Evolutionary conservation across 805 yeast genomes (phyloP).

Genomic region (Wilhelminamyces savonicus): DNA sequence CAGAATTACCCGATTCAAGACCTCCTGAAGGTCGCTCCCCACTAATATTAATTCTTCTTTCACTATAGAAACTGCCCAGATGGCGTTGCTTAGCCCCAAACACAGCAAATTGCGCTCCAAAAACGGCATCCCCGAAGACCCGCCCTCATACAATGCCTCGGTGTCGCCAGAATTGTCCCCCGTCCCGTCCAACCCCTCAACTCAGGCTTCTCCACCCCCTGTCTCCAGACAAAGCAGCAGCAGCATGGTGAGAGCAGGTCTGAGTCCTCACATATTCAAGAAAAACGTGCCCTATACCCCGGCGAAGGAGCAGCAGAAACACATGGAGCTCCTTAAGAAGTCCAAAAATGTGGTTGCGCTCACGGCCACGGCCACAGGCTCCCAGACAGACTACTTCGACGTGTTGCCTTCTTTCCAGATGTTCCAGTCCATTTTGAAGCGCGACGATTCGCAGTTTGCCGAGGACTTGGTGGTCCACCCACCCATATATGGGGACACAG

Average conservation of each 20-base stretch:
- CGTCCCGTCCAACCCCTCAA: not conserved
- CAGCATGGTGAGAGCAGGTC: not conserved
- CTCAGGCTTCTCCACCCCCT: constrained; percentile 1
- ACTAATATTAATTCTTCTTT: too few species aligned
- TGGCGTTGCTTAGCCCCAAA: too few species aligned
- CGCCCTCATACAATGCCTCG: constrained; percentile 18
- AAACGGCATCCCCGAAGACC: constrained; percentile 12
- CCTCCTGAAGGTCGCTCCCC: too few species aligned
- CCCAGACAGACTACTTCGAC: constrained; percentile 33
- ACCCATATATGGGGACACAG: constrained; percentile 31
- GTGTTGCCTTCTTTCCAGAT: constrained; percentile 65
- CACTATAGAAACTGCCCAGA: too few species aligned
- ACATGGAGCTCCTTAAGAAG: constrained; percentile 19
- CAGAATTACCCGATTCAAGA: too few species aligned
- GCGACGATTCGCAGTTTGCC: constrained; percentile 34
- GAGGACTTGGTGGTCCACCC: constrained; percentile 27
- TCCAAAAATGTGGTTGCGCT: too few species aligned
- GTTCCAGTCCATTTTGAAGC: constrained; percentile 46
- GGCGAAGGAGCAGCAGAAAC: constrained; percentile 27
- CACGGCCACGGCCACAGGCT: too few species aligned
- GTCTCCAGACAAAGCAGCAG: not conserved
- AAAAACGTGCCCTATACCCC: constrained; percentile 29
- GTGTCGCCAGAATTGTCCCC: constrained; percentile 3
- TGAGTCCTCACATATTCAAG: too few species aligned
- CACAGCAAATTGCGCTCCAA: too few species aligned